Percentiles rank a stretch among this genome's conserved stretches.
phyloP scores from a whole-genome alignment of 2,329 filamentous ascomycete genomes.

The Blastomyces emzantsi region DNA sequence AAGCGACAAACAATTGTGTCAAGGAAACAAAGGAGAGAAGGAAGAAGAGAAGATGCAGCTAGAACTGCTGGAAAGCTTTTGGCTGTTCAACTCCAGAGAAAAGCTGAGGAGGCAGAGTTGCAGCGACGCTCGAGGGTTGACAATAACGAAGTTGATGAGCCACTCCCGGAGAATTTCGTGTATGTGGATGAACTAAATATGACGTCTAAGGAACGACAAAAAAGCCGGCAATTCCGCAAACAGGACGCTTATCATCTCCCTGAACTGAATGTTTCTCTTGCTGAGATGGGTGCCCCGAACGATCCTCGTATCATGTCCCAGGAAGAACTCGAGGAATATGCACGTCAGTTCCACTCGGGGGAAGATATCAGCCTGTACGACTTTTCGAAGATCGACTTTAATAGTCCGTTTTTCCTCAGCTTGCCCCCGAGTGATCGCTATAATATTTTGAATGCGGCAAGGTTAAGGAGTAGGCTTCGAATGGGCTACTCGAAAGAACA shows the following conservation, averaged over 20 bases:
- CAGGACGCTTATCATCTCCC: slow-evolving; percentile 94
- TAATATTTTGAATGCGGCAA: slow-evolving; percentile 92
- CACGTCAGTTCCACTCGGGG: slow-evolving; percentile 79
- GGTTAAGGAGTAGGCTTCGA: slow-evolving; percentile 74
- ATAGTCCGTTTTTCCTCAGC: slow-evolving; percentile 89
- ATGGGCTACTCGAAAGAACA: slow-evolving; percentile 98
- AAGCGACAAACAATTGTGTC: slow-evolving; percentile 84
- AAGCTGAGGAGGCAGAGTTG: slow-evolving; percentile 68
- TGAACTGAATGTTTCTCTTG: slow-evolving; percentile 66
- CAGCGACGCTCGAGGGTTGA: slow-evolving; percentile 34
- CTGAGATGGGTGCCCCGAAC: slow-evolving; percentile 78
- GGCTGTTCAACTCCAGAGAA: slow-evolving; percentile 86
- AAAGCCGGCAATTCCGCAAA: slow-evolving; percentile 72
- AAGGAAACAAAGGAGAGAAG: slow-evolving; percentile 72
- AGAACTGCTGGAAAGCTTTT: slow-evolving; percentile 85
- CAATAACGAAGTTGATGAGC: slow-evolving; percentile 52
- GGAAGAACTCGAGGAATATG: slow-evolving; percentile 89
- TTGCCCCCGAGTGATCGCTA: slow-evolving; percentile 85
- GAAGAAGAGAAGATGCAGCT: slow-evolving; percentile 83
- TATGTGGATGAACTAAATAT: slow-evolving; percentile 89
- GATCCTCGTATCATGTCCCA: slow-evolving; percentile 95
- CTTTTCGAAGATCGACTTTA: slow-evolving; percentile 98
- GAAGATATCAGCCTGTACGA: slow-evolving; percentile 87
- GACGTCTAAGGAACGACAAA: slow-evolving; percentile 63
- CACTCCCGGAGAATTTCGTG: slow-evolving; percentile 63